Base-by-base conservation (phyloP, 441 rosid species). In the Bruguiera hainesii region DNA sequence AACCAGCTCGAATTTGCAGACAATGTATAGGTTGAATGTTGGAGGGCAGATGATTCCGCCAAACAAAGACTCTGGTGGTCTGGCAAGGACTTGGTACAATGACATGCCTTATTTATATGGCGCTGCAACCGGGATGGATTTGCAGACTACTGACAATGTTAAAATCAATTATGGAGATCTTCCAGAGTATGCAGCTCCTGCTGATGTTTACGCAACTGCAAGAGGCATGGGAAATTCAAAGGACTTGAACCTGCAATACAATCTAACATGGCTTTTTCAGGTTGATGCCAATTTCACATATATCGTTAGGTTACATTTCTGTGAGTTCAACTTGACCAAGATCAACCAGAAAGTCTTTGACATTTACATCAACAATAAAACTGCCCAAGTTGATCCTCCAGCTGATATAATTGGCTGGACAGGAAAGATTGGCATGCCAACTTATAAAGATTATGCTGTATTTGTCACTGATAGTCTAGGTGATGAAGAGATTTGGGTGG, bases 181-280 rank as follows among this genome's bases (percentile, higher is more conserved):
- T 65, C 81, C 91, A 0, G 53, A 66, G 6, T 73, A 75, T 69
- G 37, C 71, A 5, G 93, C 97, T 20, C 97, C 97, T 1, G 28
- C 51, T 16, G 82, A 81, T 57, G 81, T 89, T 52, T 89, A 87
- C 65, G 62, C 52, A 50, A 81, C 89, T 3, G 82, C 87, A 49
- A 82, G 91, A 66, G 42, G 70, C 29, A 88, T 85, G 89, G 90
- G 96, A 1, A 60, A 60, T 1, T 28, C 71, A 6, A 51, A 64
- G 25, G 9, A 75, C 0, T 11, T 81, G 29, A 89, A 87, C 69
- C 1, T 67, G 60, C 76, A 76, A 26, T 83, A 63, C 71, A 87
- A 91, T 60, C 70, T 91, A 56, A 87, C 91, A 63, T 89, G 97
- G 97, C 19, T 66, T 29, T 83, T 87, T 63, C 77, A 79, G 20